Evolutionary conservation across 1,284 basidiomycete species (phyloP), one percentile per base, ranked within the genome.

Genomic region (Earliella scabrosa): DNA sequence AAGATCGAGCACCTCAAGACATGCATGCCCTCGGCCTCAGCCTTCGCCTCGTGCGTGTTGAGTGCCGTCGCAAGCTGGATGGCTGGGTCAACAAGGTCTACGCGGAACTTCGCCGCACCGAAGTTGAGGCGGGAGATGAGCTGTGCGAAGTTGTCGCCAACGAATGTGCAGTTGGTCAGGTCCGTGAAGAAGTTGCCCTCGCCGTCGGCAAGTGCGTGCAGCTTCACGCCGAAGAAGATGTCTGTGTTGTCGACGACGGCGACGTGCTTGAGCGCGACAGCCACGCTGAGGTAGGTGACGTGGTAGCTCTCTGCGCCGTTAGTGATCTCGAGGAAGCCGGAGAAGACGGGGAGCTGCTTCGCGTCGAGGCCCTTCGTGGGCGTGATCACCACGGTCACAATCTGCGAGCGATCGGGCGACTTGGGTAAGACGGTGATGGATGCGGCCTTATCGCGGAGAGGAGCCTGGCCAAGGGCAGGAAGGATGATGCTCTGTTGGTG

Each of bases 251-350:
- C 83, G 36, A 85, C 59, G 45, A 83, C 75, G 36, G 76, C 73
- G 47, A 78, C 77, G 63, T 82, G 69, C 61, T 76, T 80, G 51
- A 84, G 69, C 10, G 76, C 70, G 1, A 76, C 80, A 10, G 72
- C 77, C 10, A 80, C 65, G 5, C 82, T 81, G 34, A 83, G 67
- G 63, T 85, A 85, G 0, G 80, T 72, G 18, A 82, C 81, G 50
- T 83, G 81, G 45, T 74, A 70, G 14, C 60, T 71, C 54, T 83
- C 81, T 1, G 67, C 59, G 4, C 64, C 73, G 54, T 73, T 78
- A 11, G 72, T 67, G 49, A 83, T 72, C 56, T 82, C 69, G 59
- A 87, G 80, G 73, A 80, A 85, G 4, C 85, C 85, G 39, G 82
- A 82, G 73, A 78, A 87, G 45, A 87, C 75, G 6, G 86, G 85